A percentile compares a stretch with the other conserved stretches of the same genome.
phyloP scores from a whole-genome alignment of 2,329 filamentous ascomycete species.

The Fusarium sp. region DNA sequence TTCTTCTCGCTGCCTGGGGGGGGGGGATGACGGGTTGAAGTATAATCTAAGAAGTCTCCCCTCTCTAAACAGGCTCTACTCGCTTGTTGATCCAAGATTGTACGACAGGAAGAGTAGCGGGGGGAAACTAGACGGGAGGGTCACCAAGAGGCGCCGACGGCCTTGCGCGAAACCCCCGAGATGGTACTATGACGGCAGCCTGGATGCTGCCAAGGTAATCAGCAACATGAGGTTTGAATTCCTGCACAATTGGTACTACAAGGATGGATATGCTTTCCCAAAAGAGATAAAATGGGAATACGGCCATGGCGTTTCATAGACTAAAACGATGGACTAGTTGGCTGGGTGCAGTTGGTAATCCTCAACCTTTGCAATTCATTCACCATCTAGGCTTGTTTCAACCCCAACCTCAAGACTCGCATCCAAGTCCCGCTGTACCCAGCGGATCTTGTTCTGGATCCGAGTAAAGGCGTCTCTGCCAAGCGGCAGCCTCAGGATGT shows the following conservation, averaged over 20 bases:
- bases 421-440: slow-evolving; percentile 29
- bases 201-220: no score
- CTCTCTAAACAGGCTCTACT: not conserved
- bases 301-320: no score
- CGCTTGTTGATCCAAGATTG: not conserved
- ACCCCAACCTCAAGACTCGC: slow-evolving; percentile 16
- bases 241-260: not conserved
- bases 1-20: not conserved
- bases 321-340: no score
- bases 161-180: not conserved
- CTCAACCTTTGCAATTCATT: not conserved
- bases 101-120: not conserved
- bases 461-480: slow-evolving; percentile 49
- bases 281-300: no score
- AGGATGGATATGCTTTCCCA: not conserved
- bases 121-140: not conserved
- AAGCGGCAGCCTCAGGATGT: slow-evolving; percentile 49
- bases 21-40: not conserved
- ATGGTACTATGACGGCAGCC: not conserved
- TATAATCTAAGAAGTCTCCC: not conserved
- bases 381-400: slow-evolving; percentile 15
- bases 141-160: not conserved
- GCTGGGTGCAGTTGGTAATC: no score
- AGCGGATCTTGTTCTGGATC: slow-evolving; percentile 42
- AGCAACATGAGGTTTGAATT: no score